Evolutionary conservation across 2,329 filamentous ascomycete genomes (phyloP).

Genomic region (Daldinia sp.): DNA sequence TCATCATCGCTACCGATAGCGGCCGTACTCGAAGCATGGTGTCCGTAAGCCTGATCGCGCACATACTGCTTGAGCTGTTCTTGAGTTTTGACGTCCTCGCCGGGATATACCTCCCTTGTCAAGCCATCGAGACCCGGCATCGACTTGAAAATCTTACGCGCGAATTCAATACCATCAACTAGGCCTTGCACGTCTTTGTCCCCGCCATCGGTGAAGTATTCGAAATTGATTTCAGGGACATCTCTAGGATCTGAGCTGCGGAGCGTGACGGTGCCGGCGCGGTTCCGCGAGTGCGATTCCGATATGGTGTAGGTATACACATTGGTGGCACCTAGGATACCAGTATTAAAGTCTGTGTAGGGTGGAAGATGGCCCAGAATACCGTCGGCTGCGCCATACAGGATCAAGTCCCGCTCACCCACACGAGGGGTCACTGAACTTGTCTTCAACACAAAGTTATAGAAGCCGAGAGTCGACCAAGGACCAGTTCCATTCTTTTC

Average conservation of each 20-base stretch:
- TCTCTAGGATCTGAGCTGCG: slow-evolving; percentile 42
- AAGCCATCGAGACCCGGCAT: slow-evolving; percentile 1
- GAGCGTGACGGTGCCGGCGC: slow-evolving; percentile 40
- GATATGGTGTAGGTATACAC: slow-evolving; percentile 38
- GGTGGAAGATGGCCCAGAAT: background rate
- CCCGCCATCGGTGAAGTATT: slow-evolving; percentile 29
- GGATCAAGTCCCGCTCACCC: slow-evolving; percentile 3
- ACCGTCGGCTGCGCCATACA: slow-evolving; percentile 7
- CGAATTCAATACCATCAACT: slow-evolving; percentile 40
- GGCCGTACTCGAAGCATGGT: slow-evolving; percentile 66
- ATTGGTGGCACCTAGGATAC: slow-evolving; percentile 29
- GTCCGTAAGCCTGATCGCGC: slow-evolving; percentile 63
- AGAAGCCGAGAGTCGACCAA: slow-evolving; percentile 22
- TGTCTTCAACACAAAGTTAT: slow-evolving; percentile 33
- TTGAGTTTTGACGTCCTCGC: slow-evolving; percentile 47
- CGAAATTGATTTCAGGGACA: slow-evolving; percentile 39
- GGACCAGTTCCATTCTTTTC: slow-evolving; percentile 10
- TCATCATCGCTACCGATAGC: slow-evolving; percentile 65
- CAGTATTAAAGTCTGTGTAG: background rate
- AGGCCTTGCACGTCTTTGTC: slow-evolving; percentile 21
- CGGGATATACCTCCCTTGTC: slow-evolving; percentile 32
- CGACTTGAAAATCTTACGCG: slow-evolving; percentile 17
- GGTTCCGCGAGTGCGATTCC: slow-evolving; percentile 45
- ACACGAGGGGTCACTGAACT: slow-evolving; percentile 19
- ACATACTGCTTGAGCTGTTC: slow-evolving; percentile 60